Percentiles rank a stretch among this genome's conserved stretches.
Evolutionary conservation across 495 filamentous ascomycete species (phyloP).

Genomic region (Penicillium soppii): DNA sequence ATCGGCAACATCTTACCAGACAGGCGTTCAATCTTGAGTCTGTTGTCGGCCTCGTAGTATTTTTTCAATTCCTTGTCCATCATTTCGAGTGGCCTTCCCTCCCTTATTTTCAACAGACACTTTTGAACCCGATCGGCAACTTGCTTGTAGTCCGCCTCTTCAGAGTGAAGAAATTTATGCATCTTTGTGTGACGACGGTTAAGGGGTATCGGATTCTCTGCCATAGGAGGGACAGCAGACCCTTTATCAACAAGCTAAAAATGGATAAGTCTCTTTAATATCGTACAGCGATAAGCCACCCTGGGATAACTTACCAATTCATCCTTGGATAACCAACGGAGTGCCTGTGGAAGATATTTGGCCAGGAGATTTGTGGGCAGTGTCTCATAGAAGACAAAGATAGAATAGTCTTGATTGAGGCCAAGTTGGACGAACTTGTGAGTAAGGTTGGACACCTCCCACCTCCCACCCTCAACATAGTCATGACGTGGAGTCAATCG

Average conservation of each 20-base stretch:
- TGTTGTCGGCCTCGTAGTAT: not conserved
- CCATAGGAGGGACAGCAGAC: not conserved
- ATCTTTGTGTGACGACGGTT: not conserved
- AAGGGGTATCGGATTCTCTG: not conserved
- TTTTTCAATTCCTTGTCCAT: not conserved
- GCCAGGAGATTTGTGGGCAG: not conserved
- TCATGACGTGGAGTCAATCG: not conserved
- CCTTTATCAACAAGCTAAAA: not conserved
- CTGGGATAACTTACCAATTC: not conserved
- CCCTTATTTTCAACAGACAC: not conserved
- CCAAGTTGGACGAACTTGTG: not conserved
- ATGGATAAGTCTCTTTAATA: too few relatives aligned
- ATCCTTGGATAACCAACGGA: not conserved
- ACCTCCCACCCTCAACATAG: not conserved
- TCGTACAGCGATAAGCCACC: too few relatives aligned
- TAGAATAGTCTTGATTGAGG: not conserved
- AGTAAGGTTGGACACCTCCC: not conserved
- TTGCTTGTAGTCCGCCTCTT: not conserved
- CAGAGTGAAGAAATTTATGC: not conserved
- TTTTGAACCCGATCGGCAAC: not conserved
- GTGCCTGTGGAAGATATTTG: not conserved
- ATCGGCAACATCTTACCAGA: not conserved
- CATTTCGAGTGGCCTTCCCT: not conserved
- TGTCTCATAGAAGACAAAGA: not conserved
- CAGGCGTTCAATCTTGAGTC: not conserved